Evolutionary conservation across 2,329 filamentous ascomycete species (phyloP).

Genomic region (Knoxdaviesia capensis): DNA sequence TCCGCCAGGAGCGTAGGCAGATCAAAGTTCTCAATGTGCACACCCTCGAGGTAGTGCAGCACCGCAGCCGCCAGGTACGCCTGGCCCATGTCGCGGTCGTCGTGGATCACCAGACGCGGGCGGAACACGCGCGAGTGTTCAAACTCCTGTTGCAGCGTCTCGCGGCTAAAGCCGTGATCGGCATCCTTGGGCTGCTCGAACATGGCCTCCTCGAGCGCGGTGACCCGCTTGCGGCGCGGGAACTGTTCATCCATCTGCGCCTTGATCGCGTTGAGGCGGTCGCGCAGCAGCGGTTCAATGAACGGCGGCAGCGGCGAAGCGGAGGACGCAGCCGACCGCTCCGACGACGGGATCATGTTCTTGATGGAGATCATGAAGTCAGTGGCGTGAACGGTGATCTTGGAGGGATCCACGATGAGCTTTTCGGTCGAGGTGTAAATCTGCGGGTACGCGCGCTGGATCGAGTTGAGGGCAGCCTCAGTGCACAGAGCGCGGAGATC

Average conservation of each 20-base stretch:
- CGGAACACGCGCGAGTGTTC: constrained; percentile 76
- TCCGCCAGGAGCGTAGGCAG: constrained; percentile 74
- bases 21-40: constrained; percentile 91
- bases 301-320: constrained; percentile 61
- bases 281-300: constrained; percentile 62
- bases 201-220: constrained; percentile 84
- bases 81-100: constrained; percentile 82
- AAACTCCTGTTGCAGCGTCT: constrained; percentile 58
- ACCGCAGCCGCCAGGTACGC: constrained; percentile 71
- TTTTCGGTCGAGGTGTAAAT: constrained; percentile 87
- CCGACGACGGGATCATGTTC: constrained; percentile 88
- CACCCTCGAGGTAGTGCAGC: constrained; percentile 75
- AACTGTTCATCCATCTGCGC: constrained; percentile 53
- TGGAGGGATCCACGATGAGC: constrained; percentile 66
- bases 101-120: constrained; percentile 66
- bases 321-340: constrained; percentile 69
- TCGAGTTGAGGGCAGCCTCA: constrained; percentile 85
- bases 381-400: constrained; percentile 71
- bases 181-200: constrained; percentile 70
- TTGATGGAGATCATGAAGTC: constrained; percentile 97
- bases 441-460: constrained; percentile 88
- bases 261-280: constrained; percentile 51
- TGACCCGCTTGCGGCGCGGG: constrained; percentile 68
- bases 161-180: constrained; percentile 67
- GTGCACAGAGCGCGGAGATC: constrained; percentile 88